These are phyloP conservation scores for Brassica napus DNA, from an alignment of 345 rosid genomes.

Conservation along the genomic window Da-Ae NC_063435.1:11694501-11695000, in stretches of 20 bases:
- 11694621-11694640: conserved; percentile 36
- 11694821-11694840: not conserved
- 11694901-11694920: conserved; percentile 37
- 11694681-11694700: conserved; percentile 43
- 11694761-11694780: conserved; percentile 37
- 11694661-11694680: conserved; percentile 47
- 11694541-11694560: not conserved
- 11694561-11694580: conserved; percentile 24
- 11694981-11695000: conserved; percentile 22
- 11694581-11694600: conserved; percentile 73
- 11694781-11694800: conserved; percentile 35
- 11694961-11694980: conserved; percentile 25
- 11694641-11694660: conserved; percentile 45
- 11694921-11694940: conserved; percentile 17
- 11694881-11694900: conserved; percentile 2
- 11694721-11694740: conserved; percentile 28
- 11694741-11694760: conserved; percentile 39
- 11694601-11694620: conserved; percentile 62
- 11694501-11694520: conserved; percentile 31
- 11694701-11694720: conserved; percentile 1
- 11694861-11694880: not conserved
- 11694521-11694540: conserved; percentile 13
- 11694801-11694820: conserved; percentile 29
- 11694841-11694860: not conserved
- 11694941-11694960: not conserved